Percentiles rank a stretch among this genome's conserved stretches.
Evolutionary conservation across 176 grass and related monocot genomes (phyloP).

Genomic region (Carex cristatella): DNA sequence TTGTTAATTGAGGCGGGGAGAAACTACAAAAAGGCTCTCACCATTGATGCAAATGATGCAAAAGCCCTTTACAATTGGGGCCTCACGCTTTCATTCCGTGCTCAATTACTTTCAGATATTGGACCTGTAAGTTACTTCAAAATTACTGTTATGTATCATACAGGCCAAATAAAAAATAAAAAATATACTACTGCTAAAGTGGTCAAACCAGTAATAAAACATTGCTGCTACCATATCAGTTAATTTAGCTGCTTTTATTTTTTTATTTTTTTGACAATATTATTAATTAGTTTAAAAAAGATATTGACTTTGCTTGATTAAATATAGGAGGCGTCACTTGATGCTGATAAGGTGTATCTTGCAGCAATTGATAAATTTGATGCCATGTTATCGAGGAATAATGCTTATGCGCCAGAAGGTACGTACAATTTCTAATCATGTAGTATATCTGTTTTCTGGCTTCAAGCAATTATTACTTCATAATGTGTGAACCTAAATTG

Average conservation of each 20-base stretch:
- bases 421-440: not conserved
- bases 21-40: conserved; percentile 67
- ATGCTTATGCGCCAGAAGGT: conserved; percentile 78
- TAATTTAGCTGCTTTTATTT: not conserved
- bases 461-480: not conserved
- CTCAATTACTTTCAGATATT: conserved; percentile 82
- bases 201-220: not conserved
- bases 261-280: not conserved
- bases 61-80: conserved; percentile 94
- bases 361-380: conserved; percentile 96
- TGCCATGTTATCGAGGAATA: conserved; percentile 70
- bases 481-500: not conserved
- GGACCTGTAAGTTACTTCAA: conserved; percentile 69
- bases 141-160: not conserved
- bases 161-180: not conserved
- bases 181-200: not conserved
- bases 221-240: not conserved
- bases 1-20: conserved; percentile 76
- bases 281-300: not conserved
- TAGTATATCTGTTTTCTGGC: not conserved
- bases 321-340: conserved; percentile 69
- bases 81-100: conserved; percentile 65
- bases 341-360: conserved; percentile 77
- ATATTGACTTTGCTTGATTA: not conserved
- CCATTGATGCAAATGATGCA: conserved; percentile 58